phyloP scores from a whole-genome alignment of 257 asterid genomes.

The Phtheirospermum japonicum region DNA sequence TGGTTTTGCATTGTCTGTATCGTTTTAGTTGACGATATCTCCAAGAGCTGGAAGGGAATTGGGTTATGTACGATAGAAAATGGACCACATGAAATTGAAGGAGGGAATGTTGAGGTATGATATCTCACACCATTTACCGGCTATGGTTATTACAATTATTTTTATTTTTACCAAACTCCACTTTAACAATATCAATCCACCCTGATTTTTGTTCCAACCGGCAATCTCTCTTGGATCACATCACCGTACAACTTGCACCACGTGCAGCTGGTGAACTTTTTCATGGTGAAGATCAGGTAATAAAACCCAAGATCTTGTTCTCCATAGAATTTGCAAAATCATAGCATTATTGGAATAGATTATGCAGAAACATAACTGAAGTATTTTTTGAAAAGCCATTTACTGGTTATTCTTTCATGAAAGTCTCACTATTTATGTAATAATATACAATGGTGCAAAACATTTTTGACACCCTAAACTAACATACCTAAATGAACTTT shows the following conservation, averaged over 20 bases:
- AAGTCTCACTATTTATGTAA: no score
- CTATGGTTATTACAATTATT: no score
- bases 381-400: no score
- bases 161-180: no score
- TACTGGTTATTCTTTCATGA: no score
- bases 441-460: no score
- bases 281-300: constrained; percentile 83
- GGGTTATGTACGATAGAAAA: constrained; percentile 79
- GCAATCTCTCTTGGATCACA: constrained; percentile 91
- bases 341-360: neutral
- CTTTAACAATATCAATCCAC: no score
- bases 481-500: no score
- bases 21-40: constrained; percentile 70
- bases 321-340: neutral
- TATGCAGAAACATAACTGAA: constrained; percentile 2
- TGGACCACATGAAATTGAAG: constrained; percentile 72
- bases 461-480: no score
- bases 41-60: constrained; percentile 94
- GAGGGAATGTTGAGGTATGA: constrained; percentile 82
- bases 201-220: constrained; percentile 80
- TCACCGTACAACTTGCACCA: constrained; percentile 90
- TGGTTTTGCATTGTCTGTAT: constrained; percentile 6
- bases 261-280: constrained; percentile 98
- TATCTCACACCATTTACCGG: neutral
- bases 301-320: constrained; percentile 10